Percentiles rank a stretch among this genome's conserved stretches.
Conservation (phyloP, 495 filamentous ascomycete genomes). For the Amphirosellinia nigrospora region DNA sequence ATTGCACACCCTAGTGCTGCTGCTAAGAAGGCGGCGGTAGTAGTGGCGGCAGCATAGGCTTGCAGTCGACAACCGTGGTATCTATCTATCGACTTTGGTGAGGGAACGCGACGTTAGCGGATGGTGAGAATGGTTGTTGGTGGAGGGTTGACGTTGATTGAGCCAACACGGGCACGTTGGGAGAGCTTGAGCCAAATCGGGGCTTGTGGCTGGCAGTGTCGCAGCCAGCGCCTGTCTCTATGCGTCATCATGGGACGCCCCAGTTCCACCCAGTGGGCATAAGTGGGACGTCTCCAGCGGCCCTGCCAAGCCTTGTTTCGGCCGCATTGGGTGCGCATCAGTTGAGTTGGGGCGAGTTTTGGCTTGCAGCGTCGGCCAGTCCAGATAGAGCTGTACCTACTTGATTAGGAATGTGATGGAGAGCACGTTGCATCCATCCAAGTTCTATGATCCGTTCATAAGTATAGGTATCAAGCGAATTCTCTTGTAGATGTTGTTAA, state of each 20-base stretch:
- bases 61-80: background rate
- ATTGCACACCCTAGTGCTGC: slow-evolving; percentile 31
- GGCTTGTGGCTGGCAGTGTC: slow-evolving; percentile 1
- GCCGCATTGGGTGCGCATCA: slow-evolving; percentile 11
- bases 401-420: background rate
- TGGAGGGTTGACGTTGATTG: background rate
- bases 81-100: background rate
- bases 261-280: too few species aligned
- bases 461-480: background rate
- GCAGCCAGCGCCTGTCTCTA: slow-evolving; percentile 18
- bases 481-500: too few species aligned
- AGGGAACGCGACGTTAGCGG: background rate
- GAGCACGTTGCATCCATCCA: background rate
- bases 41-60: slow-evolving; percentile 22
- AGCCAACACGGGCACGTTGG: too few species aligned
- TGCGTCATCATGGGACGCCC: slow-evolving; percentile 38
- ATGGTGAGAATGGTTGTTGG: slow-evolving; percentile 15
- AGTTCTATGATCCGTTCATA: too few species aligned
- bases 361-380: too few species aligned
- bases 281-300: slow-evolving; percentile 8
- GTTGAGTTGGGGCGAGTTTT: slow-evolving; percentile 16
- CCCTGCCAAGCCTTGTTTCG: slow-evolving; percentile 23
- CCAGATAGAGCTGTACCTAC: background rate
- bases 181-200: slow-evolving; percentile 11
- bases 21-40: background rate